phyloP scores from a whole-genome alignment of 1,284 basidiomycete genomes.

The Moesziomyces antarcticus region DNA sequence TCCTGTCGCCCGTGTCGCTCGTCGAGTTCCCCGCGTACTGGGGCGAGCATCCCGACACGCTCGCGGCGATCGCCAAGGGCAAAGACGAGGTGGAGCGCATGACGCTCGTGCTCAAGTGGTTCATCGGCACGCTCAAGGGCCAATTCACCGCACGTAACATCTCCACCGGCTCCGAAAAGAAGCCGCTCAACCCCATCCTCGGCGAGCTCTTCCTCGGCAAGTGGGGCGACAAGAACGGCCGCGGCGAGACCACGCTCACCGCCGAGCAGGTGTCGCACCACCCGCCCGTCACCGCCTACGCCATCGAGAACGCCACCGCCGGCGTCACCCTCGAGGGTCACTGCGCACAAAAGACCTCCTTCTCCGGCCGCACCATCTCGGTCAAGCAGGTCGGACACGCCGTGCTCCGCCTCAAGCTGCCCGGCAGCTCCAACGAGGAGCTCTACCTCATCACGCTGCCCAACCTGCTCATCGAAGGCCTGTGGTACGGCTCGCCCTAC shows the following conservation, averaged over 20 bases:
- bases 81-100: constrained; percentile 66
- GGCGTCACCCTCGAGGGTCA: constrained; percentile 86
- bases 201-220: constrained; percentile 88
- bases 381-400: constrained; percentile 98
- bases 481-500: constrained; percentile 74
- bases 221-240: constrained; percentile 84
- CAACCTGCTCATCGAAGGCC: constrained; percentile 67
- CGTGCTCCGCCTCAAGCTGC: constrained; percentile 78
- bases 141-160: constrained; percentile 79
- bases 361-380: constrained; percentile 77
- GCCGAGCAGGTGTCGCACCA: constrained; percentile 83
- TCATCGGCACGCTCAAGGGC: constrained; percentile 80
- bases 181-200: constrained; percentile 93
- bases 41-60: constrained; percentile 66
- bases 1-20: constrained; percentile 69
- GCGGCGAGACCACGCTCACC: constrained; percentile 83
- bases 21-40: constrained; percentile 67
- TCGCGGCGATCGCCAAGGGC: constrained; percentile 57
- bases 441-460: constrained; percentile 91
- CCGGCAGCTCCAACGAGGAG: constrained; percentile 72
- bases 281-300: constrained; percentile 72
- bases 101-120: constrained; percentile 65
- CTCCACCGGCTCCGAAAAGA: constrained; percentile 89
- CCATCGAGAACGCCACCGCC: constrained; percentile 84
- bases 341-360: constrained; percentile 91